A percentile compares a stretch with the other conserved stretches of the same genome.
These are phyloP conservation scores for Endocladia muricata DNA, from an alignment of 31 red algal species.

Conservation along the genomic window DNA sequence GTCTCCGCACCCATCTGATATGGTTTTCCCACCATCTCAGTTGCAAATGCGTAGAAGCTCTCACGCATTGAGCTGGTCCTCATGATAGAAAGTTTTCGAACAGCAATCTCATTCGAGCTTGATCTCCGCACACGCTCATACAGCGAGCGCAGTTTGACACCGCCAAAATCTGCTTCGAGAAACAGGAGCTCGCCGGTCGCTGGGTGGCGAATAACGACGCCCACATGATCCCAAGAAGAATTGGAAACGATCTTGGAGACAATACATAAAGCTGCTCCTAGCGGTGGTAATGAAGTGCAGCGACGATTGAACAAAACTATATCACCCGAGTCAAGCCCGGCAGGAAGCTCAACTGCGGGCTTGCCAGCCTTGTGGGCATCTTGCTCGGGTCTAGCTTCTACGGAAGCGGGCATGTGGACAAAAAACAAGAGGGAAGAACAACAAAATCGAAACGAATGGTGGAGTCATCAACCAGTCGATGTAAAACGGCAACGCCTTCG, in stretches of 20 bases:
- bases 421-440: no score
- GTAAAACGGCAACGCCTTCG: no score
- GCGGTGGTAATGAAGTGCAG: constrained; percentile 79
- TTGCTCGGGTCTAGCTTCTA: no score
- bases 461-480: no score
- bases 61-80: constrained; percentile 74
- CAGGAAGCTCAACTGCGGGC: constrained; percentile 36
- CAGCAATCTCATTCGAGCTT: constrained; percentile 89
- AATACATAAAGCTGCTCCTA: constrained; percentile 78
- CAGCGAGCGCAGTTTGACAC: constrained; percentile 89
- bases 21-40: constrained; percentile 82
- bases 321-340: constrained; percentile 90
- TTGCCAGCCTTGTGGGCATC: background rate
- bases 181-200: constrained; percentile 75
- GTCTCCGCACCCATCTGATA: constrained; percentile 83
- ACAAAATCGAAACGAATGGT: no score
- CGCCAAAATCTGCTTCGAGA: constrained; percentile 95
- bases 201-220: constrained; percentile 83
- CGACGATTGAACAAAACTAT: constrained; percentile 97
- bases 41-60: constrained; percentile 70
- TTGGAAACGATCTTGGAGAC: constrained; percentile 90
- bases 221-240: constrained; percentile 95
- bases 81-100: constrained; percentile 81
- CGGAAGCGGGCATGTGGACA: no score
- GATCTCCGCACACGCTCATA: constrained; percentile 79